phyloP scores from a whole-genome alignment of 78 protist species.

The Pigoraptor vietnamica region DNA sequence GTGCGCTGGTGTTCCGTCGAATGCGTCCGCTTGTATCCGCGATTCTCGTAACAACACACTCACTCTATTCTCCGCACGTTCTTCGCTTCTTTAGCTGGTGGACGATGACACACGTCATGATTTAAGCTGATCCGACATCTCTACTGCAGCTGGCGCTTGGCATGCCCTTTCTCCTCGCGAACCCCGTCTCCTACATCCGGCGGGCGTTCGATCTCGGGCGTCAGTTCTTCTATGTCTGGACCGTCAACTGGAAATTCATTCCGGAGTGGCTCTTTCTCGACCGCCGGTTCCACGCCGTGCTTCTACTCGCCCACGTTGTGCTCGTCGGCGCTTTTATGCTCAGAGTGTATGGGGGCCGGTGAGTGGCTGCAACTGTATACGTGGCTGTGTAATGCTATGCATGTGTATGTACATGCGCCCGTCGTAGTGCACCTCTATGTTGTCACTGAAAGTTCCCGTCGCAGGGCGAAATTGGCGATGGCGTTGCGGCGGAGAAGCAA shows the following conservation, averaged over 20 bases:
- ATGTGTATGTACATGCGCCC: too few species aligned
- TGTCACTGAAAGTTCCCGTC: too few species aligned
- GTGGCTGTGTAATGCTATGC: too few species aligned
- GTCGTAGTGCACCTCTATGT: too few species aligned
- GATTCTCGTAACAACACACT: not conserved
- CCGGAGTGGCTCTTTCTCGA: constrained; percentile 50
- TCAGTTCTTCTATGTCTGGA: constrained; percentile 71
- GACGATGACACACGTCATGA: not conserved
- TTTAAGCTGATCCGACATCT: too few species aligned
- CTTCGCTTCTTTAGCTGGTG: not conserved
- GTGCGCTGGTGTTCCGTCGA: too few species aligned
- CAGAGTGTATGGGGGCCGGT: too few species aligned
- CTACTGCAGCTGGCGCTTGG: constrained; percentile 50
- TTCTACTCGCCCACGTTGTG: constrained; percentile 36
- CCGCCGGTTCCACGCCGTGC: constrained; percentile 43
- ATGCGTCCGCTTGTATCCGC: too few species aligned
- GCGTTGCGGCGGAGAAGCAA: too few species aligned
- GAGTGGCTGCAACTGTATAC: too few species aligned
- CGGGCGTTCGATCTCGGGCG: constrained; percentile 72
- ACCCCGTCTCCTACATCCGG: constrained; percentile 46
- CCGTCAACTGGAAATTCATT: constrained; percentile 82
- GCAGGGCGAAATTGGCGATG: too few species aligned
- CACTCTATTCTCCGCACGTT: not conserved
- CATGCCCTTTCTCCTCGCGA: constrained; percentile 60
- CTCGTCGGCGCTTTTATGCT: not conserved